Conservation (phyloP, 108 stramenopile genomes). For the Epipyxis sp. region DNA sequence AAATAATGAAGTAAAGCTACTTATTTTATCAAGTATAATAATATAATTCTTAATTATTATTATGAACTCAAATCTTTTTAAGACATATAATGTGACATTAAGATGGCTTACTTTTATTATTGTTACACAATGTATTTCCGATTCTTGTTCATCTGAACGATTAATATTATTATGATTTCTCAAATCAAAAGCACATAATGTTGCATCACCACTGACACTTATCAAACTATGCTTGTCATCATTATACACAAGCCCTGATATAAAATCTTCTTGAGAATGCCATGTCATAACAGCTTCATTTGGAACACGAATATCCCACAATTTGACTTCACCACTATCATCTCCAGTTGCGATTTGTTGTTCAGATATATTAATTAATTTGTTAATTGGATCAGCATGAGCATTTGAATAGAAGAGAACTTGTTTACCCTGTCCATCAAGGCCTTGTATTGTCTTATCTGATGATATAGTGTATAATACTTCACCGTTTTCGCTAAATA, state of each 20-base stretch:
- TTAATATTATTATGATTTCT: constrained; percentile 30
- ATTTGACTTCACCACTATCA: constrained; percentile 48
- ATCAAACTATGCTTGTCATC: not conserved
- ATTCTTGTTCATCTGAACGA: constrained; percentile 83
- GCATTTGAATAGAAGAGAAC: not conserved
- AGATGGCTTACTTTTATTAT: too few species aligned
- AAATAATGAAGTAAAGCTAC: too few species aligned
- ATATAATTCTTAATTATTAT: too few species aligned
- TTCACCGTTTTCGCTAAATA: not conserved
- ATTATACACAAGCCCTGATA: constrained; percentile 27
- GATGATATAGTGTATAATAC: not conserved
- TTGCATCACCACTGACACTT: constrained; percentile 27
- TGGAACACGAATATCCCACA: constrained; percentile 18
- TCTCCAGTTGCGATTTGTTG: constrained; percentile 52
- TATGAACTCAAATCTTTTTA: too few species aligned
- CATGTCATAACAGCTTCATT: constrained; percentile 66
- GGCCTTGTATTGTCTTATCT: not conserved
- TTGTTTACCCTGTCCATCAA: not conserved
- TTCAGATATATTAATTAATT: not conserved
- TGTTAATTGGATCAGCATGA: constrained; percentile 1
- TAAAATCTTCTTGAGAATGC: constrained; percentile 33
- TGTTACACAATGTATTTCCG: constrained; percentile 75
- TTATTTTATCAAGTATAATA: too few species aligned
- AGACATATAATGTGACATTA: too few species aligned
- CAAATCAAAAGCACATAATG: constrained; percentile 33